Conservation (phyloP, 1,284 basidiomycete genomes). For the Pseudozyma pruni region DNA sequence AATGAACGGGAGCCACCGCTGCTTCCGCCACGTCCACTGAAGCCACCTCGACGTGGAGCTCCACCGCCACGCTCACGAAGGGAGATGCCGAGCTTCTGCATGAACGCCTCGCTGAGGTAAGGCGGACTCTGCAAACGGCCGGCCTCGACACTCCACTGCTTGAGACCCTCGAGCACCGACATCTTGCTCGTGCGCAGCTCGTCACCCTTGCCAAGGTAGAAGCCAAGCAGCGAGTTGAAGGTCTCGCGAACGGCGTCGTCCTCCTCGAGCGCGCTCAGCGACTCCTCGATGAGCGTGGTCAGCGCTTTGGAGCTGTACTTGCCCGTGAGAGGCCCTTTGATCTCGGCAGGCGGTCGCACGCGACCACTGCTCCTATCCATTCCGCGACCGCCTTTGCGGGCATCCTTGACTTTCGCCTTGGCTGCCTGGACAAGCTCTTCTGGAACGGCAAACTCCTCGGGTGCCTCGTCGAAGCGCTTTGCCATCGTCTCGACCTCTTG, state of each 20-base stretch:
- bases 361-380: background rate
- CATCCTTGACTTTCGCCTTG: constrained; percentile 7
- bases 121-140: constrained; percentile 35
- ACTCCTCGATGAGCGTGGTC: constrained; percentile 14
- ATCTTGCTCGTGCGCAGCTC: constrained; percentile 45
- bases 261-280: constrained; percentile 15
- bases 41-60: constrained; percentile 1
- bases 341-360: constrained; percentile 12
- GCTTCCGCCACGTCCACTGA: constrained; percentile 10
- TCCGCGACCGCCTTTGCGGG: constrained; percentile 6
- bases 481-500: constrained; percentile 73
- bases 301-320: constrained; percentile 25
- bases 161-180: constrained; percentile 44
- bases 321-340: constrained; percentile 36
- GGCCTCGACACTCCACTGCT: constrained; percentile 42
- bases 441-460: constrained; percentile 48
- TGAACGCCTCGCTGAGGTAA: constrained; percentile 37
- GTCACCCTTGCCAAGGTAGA: constrained; percentile 44
- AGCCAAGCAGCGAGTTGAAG: constrained; percentile 51
- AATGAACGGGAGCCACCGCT: constrained; percentile 18
- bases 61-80: constrained; percentile 6
- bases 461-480: constrained; percentile 72
- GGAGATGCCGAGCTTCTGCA: constrained; percentile 47
- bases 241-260: constrained; percentile 27
- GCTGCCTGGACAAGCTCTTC: constrained; percentile 17